Evolutionary conservation across 2,329 filamentous ascomycete species (phyloP).

Genomic region (Aspergillus thermomutatus): DNA sequence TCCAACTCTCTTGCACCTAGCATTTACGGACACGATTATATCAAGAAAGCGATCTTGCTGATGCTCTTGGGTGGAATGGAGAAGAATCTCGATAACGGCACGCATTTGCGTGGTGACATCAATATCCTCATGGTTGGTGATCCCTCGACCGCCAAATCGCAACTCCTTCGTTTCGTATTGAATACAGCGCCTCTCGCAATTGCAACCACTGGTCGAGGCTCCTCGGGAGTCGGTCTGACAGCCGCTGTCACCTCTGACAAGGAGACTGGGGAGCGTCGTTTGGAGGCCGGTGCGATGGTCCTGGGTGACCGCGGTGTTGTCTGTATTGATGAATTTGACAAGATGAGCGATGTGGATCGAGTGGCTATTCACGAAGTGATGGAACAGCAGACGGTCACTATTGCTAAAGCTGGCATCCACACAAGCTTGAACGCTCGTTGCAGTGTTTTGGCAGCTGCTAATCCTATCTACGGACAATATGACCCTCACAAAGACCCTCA

Average conservation of each 20-base stretch:
- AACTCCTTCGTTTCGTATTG: constrained; percentile 90
- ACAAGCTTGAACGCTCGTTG: constrained; percentile 95
- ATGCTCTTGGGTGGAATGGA: constrained; percentile 96
- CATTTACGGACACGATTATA: constrained; percentile 94
- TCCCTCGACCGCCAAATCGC: constrained; percentile 97
- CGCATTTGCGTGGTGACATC: constrained; percentile 95
- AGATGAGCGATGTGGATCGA: constrained; percentile 97
- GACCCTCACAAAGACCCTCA: constrained; percentile 98
- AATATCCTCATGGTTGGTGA: constrained; percentile 99
- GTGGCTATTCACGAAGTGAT: constrained; percentile 99
- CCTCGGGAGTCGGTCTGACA: constrained; percentile 95
- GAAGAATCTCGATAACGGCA: constrained; percentile 97
- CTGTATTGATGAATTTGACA: constrained; percentile 99
- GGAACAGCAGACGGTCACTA: constrained; percentile 99
- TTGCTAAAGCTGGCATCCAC: constrained; percentile 97
- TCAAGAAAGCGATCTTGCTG: constrained; percentile 94
- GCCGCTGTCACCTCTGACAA: constrained; percentile 96
- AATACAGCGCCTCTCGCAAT: constrained; percentile 97
- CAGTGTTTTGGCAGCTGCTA: constrained; percentile 93
- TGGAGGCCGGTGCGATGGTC: constrained; percentile 98
- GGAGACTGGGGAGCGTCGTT: constrained; percentile 88
- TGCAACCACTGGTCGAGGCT: constrained; percentile 92
- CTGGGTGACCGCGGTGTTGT: constrained; percentile 95
- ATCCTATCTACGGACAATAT: constrained; percentile 97
- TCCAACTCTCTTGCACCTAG: constrained; percentile 93